Evolutionary conservation across 208 protist genomes (phyloP).

Genomic region (Acanthamoeba sp.): DNA sequence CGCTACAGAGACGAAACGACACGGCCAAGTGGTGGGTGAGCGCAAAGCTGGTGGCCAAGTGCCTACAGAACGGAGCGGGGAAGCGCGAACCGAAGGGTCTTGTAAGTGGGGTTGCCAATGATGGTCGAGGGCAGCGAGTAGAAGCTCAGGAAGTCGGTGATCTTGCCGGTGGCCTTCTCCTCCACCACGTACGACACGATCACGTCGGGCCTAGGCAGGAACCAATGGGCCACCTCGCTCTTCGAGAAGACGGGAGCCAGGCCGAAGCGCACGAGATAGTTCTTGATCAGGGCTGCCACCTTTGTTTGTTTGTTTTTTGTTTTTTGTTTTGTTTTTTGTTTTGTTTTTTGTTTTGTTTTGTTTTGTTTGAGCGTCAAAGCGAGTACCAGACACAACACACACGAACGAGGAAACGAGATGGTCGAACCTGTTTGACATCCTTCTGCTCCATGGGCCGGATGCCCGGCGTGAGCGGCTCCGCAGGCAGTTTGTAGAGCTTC

Average conservation of each 20-base stretch:
- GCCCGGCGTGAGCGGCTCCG: constrained; percentile 41
- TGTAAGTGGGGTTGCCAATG: constrained; percentile 95
- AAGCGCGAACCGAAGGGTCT: constrained; percentile 88
- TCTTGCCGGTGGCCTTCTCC: constrained; percentile 81
- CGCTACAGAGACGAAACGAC: constrained; percentile 68
- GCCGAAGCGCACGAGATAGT: constrained; percentile 90
- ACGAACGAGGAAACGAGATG: neutral
- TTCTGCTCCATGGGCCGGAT: constrained; percentile 79
- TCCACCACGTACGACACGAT: constrained; percentile 91
- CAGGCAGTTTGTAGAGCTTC: constrained; percentile 88
- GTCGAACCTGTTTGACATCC: constrained; percentile 74
- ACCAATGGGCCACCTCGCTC: constrained; percentile 97
- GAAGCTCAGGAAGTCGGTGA: constrained; percentile 98
- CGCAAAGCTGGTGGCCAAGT: neutral
- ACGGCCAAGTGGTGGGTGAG: too few species aligned
- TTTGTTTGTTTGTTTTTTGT: too few species aligned
- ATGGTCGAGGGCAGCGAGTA: constrained; percentile 98
- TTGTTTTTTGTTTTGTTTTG: too few species aligned
- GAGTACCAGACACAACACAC: neutral
- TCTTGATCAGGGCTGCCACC: constrained; percentile 88
- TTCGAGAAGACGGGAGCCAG: constrained; percentile 94
- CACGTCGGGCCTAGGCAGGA: constrained; percentile 95
- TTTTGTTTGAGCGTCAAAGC: too few species aligned
- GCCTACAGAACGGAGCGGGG: neutral
- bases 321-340: too few species aligned